Percentiles rank a stretch among this genome's conserved stretches.
Conservation (phyloP, 2,329 filamentous ascomycete genomes). For the Fusarium xylarioides region DNA sequence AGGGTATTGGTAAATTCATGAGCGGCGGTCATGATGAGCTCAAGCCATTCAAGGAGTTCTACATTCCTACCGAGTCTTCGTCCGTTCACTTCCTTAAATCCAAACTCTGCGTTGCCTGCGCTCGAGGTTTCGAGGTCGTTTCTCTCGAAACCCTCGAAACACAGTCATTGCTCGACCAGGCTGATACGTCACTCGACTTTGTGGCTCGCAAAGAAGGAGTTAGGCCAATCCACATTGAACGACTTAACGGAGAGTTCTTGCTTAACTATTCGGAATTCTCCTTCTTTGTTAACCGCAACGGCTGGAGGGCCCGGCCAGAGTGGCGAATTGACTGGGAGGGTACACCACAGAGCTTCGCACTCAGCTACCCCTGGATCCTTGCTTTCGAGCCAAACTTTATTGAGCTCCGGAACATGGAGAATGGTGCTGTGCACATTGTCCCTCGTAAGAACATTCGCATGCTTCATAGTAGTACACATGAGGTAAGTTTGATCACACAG, state of each 20-base stretch:
- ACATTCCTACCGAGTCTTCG: constrained; percentile 97
- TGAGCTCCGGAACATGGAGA: constrained; percentile 95
- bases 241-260: constrained; percentile 95
- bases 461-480: constrained; percentile 95
- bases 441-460: constrained; percentile 97
- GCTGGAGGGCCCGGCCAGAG: constrained; percentile 93
- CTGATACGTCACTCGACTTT: constrained; percentile 97
- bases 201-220: constrained; percentile 93
- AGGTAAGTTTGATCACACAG: constrained; percentile 66
- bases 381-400: constrained; percentile 98
- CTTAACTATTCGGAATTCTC: constrained; percentile 99
- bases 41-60: constrained; percentile 98
- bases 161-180: constrained; percentile 94
- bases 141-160: constrained; percentile 97
- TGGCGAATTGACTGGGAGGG: constrained; percentile 99
- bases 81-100: constrained; percentile 98
- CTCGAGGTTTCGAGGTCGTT: constrained; percentile 95
- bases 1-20: constrained; percentile 95
- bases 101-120: constrained; percentile 95
- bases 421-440: constrained; percentile 92
- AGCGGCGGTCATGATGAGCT: constrained; percentile 91
- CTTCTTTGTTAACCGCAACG: constrained; percentile 99
- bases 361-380: constrained; percentile 96
- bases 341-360: constrained; percentile 87
- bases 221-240: constrained; percentile 95